phyloP scores from a whole-genome alignment of 2,329 filamentous ascomycete species.

The Immersiporthe knoxdaviesiana region DNA sequence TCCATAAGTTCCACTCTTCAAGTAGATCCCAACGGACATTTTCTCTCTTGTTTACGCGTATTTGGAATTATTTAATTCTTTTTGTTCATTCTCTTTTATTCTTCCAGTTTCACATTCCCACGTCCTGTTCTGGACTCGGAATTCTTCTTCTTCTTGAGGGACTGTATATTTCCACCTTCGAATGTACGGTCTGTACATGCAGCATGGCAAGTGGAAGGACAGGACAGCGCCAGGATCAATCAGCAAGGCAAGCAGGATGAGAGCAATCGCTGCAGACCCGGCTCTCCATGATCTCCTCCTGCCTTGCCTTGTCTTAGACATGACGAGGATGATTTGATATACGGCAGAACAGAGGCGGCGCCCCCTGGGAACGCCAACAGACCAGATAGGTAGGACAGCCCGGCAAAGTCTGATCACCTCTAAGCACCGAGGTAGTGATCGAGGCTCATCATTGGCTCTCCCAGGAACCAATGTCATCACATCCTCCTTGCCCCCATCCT shows the following conservation, averaged over 20 bases:
- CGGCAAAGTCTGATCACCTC: background rate
- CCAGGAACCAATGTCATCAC: background rate
- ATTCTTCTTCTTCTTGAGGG: too few relatives aligned
- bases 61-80: too few relatives aligned
- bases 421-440: background rate
- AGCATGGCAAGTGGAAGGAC: background rate
- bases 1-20: background rate
- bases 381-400: background rate
- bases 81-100: background rate
- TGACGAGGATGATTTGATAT: constrained; percentile 4
- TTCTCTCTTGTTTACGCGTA: too few relatives aligned
- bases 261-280: background rate
- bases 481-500: background rate
- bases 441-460: background rate
- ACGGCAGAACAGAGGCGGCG: background rate
- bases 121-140: background rate
- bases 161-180: too few relatives aligned
- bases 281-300: background rate
- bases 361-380: background rate
- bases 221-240: background rate
- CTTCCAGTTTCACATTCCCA: too few relatives aligned
- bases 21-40: background rate
- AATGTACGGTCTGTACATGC: background rate
- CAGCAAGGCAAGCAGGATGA: background rate
- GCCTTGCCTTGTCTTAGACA: constrained; percentile 8